Percentiles rank a stretch among this genome's conserved stretches.
Evolutionary conservation across 2,329 filamentous ascomycete genomes (phyloP).

Genomic region (Pseudogymnoascus sp.): DNA sequence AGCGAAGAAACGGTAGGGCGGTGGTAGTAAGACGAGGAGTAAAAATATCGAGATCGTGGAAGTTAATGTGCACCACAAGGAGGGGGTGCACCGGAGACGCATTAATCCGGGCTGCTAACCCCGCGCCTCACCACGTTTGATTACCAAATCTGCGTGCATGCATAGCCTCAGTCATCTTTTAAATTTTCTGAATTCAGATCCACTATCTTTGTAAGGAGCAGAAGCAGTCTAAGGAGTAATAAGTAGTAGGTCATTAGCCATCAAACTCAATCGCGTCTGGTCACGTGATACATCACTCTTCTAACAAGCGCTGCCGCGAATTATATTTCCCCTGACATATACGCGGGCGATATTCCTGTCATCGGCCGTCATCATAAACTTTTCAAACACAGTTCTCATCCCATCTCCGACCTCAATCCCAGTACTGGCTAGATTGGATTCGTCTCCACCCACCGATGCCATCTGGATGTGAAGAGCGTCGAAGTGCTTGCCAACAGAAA

Average conservation of each 20-base stretch:
- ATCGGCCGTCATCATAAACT: constrained; percentile 89
- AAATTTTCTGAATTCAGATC: constrained; percentile 24
- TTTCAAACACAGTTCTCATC: constrained; percentile 47
- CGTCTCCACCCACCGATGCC: constrained; percentile 49
- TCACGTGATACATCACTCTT: not conserved
- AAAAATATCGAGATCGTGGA: not conserved
- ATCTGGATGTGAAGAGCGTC: constrained; percentile 76
- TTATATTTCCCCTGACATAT: constrained; percentile 65
- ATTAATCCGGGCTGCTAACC: not conserved
- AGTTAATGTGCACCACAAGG: not conserved
- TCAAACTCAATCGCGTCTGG: not conserved
- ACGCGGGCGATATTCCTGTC: constrained; percentile 80
- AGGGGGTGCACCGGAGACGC: not conserved
- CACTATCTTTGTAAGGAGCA: not conserved
- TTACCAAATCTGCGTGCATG: not conserved
- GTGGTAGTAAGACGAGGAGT: not conserved
- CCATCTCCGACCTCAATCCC: constrained; percentile 12
- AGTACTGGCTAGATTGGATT: constrained; percentile 11
- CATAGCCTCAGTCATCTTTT: not conserved
- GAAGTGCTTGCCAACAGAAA: constrained; percentile 78
- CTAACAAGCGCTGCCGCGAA: not conserved
- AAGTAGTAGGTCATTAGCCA: not conserved
- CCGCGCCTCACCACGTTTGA: not conserved
- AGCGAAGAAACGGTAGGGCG: not conserved
- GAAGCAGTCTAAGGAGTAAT: not conserved